phyloP scores from a whole-genome alignment of 306 rosid genomes.

The Acmispon strigosus region DNA sequence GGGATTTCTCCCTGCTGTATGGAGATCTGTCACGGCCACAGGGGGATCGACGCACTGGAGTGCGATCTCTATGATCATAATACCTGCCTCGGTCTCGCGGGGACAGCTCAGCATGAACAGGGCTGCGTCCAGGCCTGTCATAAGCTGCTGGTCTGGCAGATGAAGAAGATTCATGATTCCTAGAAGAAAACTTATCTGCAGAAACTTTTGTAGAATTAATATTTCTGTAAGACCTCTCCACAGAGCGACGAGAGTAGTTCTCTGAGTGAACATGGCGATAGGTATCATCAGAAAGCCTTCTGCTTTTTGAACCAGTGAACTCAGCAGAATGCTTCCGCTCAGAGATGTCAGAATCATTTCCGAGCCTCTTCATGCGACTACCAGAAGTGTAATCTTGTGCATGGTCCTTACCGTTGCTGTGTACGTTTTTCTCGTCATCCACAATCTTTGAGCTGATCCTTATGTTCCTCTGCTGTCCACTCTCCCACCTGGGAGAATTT shows the following conservation, averaged over 20 bases:
- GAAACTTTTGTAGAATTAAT: constrained; percentile 47
- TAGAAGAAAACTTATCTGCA: constrained; percentile 56
- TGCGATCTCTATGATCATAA: constrained; percentile 66
- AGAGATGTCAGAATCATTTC: constrained; percentile 50
- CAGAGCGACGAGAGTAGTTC: constrained; percentile 54
- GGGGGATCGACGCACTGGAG: constrained; percentile 53
- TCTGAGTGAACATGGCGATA: constrained; percentile 49
- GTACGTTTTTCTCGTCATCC: constrained; percentile 63
- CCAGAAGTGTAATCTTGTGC: constrained; percentile 58
- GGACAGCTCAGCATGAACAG: constrained; percentile 81
- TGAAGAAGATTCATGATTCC: constrained; percentile 66
- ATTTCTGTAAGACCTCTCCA: constrained; percentile 61
- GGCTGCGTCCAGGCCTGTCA: constrained; percentile 83
- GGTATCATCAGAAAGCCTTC: constrained; percentile 72
- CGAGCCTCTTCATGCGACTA: constrained; percentile 70
- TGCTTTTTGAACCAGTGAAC: constrained; percentile 49
- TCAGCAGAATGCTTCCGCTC: constrained; percentile 76
- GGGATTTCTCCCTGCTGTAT: constrained; percentile 54
- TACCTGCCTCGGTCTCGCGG: constrained; percentile 66
- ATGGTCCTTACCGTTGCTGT: constrained; percentile 66
- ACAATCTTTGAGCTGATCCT: constrained; percentile 85
- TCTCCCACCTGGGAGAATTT: constrained; percentile 67
- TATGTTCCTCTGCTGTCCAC: constrained; percentile 51
- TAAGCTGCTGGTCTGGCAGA: constrained; percentile 51
- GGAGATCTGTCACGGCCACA: constrained; percentile 42